phyloP scores from a whole-genome alignment of 2,329 filamentous ascomycete genomes.

The Madurella fahalii region DNA sequence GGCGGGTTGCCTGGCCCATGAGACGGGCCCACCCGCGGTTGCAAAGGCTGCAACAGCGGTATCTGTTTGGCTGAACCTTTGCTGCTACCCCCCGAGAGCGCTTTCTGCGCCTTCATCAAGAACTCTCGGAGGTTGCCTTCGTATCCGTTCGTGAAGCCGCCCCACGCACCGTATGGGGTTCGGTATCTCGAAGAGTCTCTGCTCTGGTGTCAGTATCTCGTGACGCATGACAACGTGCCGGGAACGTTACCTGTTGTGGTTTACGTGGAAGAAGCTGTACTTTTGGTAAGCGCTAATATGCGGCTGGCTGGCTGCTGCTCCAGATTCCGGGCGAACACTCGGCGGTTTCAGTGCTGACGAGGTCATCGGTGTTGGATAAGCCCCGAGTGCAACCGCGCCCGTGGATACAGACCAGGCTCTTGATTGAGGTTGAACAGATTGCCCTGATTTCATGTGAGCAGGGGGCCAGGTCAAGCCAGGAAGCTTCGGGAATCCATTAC shows the following conservation, averaged over 20 bases:
- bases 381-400: conserved; percentile 17
- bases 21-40: conserved; percentile 15
- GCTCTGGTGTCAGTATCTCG: conserved; percentile 17
- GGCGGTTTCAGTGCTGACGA: conserved; percentile 23
- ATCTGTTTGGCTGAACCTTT: conserved; percentile 13
- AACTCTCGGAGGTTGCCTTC: conserved; percentile 49
- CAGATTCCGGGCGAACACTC: conserved; percentile 18
- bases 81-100: conserved; percentile 29
- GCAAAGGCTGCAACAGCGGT: conserved; percentile 16
- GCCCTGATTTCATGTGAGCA: conserved; percentile 35
- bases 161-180: conserved; percentile 54
- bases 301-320: conserved; percentile 25
- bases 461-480: conserved; percentile 30
- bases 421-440: conserved; percentile 32
- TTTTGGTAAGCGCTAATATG: conserved; percentile 45
- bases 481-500: conserved; percentile 30
- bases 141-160: conserved; percentile 59
- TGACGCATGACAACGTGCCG: not conserved
- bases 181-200: conserved; percentile 55
- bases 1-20: conserved; percentile 5
- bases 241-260: conserved; percentile 51
- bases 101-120: conserved; percentile 40
- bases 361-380: conserved; percentile 25
- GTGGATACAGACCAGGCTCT: conserved; percentile 28
- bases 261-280: conserved; percentile 56